These are phyloP conservation scores for Aspergillus sparsus DNA, from an alignment of 495 filamentous ascomycete genomes.

Conservation along the genomic window DNA sequence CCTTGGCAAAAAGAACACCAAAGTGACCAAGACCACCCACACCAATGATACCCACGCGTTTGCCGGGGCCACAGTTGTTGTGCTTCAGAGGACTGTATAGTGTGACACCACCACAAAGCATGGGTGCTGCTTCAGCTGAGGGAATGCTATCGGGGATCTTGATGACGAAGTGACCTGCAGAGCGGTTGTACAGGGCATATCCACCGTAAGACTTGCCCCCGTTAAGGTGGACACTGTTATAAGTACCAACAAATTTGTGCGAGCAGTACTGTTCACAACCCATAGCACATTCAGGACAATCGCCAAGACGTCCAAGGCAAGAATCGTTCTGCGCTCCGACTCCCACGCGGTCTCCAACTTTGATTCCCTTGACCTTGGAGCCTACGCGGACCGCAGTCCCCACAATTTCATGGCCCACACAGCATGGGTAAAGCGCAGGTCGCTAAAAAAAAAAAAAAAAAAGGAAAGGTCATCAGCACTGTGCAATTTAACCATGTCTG, in stretches of 20 bases:
- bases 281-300: constrained; percentile 69
- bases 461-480: background rate
- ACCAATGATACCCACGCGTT: constrained; percentile 80
- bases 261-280: constrained; percentile 69
- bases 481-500: background rate
- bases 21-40: constrained; percentile 81
- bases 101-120: constrained; percentile 85
- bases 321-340: constrained; percentile 80
- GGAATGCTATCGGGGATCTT: constrained; percentile 72
- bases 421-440: constrained; percentile 65
- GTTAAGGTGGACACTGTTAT: constrained; percentile 46
- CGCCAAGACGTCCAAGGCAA: constrained; percentile 59
- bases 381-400: constrained; percentile 77
- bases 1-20: constrained; percentile 60
- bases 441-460: constrained; percentile 25
- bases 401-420: constrained; percentile 84
- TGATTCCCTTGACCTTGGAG: constrained; percentile 59
- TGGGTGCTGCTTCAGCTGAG: constrained; percentile 67
- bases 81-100: constrained; percentile 73
- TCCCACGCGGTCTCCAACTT: constrained; percentile 84
- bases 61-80: constrained; percentile 76
- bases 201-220: constrained; percentile 63
- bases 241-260: constrained; percentile 52
- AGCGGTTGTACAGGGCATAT: constrained; percentile 74
- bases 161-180: constrained; percentile 71